These are phyloP conservation scores for Fusarium austroafricanum DNA, from an alignment of 2,329 filamentous ascomycete species.

Conservation along the genomic window DNA sequence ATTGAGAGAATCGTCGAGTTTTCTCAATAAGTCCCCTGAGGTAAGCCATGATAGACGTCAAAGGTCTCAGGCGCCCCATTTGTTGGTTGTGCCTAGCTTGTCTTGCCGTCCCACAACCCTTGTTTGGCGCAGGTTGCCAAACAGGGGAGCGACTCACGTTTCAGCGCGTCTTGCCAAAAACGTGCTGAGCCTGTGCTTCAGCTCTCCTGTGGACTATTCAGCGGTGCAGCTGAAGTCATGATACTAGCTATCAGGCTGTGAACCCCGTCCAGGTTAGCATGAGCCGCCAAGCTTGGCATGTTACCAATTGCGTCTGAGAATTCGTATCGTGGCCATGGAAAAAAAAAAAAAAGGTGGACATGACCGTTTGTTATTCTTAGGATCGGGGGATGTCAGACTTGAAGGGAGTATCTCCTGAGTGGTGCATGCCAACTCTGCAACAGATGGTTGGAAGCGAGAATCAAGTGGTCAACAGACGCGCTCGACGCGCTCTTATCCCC, in stretches of 20 bases:
- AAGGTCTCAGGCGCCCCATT: conserved; percentile 33
- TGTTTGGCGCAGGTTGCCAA: conserved; percentile 35
- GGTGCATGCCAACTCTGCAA: conserved; percentile 40
- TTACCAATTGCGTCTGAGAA: conserved; percentile 22
- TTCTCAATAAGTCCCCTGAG: conserved; percentile 27
- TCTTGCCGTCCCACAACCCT: conserved; percentile 26
- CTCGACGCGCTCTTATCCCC: conserved; percentile 38
- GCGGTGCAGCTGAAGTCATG: conserved; percentile 38
- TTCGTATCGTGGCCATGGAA: background rate
- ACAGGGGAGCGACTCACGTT: conserved; percentile 48
- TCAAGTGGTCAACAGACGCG: conserved; percentile 41
- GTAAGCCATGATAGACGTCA: conserved; percentile 25
- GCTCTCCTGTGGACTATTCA: conserved; percentile 23
- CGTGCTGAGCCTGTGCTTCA: conserved; percentile 29
- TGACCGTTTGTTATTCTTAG: background rate
- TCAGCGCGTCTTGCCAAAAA: conserved; percentile 45
- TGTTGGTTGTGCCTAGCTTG: conserved; percentile 21
- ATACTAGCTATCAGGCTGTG: conserved; percentile 20
- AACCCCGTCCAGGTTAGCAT: conserved; percentile 30
- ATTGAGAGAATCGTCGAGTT: conserved; percentile 34
- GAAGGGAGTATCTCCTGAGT: conserved; percentile 37
- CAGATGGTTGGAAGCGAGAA: conserved; percentile 21
- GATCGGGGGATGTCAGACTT: conserved; percentile 13
- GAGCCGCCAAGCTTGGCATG: conserved; percentile 37
- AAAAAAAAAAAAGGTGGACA: background rate